These are phyloP conservation scores for Salix arbutifolia DNA, from an alignment of 345 rosid species.

Conservation along the genomic window DNA sequence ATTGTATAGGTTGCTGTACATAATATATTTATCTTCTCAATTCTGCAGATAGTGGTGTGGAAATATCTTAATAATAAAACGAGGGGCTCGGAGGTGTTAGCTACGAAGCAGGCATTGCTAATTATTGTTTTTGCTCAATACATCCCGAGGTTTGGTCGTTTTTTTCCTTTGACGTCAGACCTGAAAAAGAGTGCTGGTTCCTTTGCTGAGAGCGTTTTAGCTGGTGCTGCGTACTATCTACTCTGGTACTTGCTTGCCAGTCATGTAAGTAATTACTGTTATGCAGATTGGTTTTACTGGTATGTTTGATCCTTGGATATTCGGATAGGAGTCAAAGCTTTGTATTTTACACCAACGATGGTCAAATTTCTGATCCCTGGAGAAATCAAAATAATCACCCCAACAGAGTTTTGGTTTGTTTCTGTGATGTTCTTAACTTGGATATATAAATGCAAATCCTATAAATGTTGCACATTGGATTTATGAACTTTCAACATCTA, in stretches of 20 bases:
- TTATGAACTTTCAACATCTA: neutral
- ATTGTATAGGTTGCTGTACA: neutral
- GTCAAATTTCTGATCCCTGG: neutral
- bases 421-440: neutral
- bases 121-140: slow-evolving; percentile 63
- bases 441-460: neutral
- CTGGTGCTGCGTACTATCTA: slow-evolving; percentile 80
- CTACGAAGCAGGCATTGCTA: slow-evolving; percentile 53
- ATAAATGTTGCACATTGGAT: neutral
- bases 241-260: slow-evolving; percentile 89
- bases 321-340: neutral
- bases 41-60: slow-evolving; percentile 65
- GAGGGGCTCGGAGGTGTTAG: slow-evolving; percentile 57
- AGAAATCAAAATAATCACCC: neutral
- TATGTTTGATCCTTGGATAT: neutral
- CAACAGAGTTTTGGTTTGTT: neutral
- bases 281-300: neutral
- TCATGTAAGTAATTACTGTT: slow-evolving; percentile 51
- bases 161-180: slow-evolving; percentile 73
- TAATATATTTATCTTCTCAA: neutral
- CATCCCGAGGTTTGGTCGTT: slow-evolving; percentile 66
- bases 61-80: slow-evolving; percentile 43
- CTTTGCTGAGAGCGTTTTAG: slow-evolving; percentile 79
- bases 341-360: neutral
- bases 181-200: slow-evolving; percentile 78